These are phyloP conservation scores for Xylaria sp. DNA, from an alignment of 495 filamentous ascomycete genomes.

Conservation along the genomic window DNA sequence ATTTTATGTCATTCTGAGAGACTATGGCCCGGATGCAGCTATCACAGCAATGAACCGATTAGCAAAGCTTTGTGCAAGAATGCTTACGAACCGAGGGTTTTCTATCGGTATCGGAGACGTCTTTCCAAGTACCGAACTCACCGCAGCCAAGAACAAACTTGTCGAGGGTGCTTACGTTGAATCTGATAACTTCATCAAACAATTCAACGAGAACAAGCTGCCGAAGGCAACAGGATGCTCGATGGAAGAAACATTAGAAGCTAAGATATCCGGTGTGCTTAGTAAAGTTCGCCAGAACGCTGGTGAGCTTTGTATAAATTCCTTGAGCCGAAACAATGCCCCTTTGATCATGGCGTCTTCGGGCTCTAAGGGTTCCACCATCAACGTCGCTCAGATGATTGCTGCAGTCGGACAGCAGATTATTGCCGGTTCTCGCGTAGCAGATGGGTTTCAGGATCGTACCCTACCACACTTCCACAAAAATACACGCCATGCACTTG, in stretches of 20 bases:
- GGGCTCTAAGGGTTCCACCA: slow-evolving; percentile 92
- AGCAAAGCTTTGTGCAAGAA: slow-evolving; percentile 86
- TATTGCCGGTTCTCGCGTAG: slow-evolving; percentile 90
- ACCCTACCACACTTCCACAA: slow-evolving; percentile 96
- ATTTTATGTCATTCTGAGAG: slow-evolving; percentile 94
- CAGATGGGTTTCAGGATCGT: slow-evolving; percentile 95
- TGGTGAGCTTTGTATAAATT: slow-evolving; percentile 87
- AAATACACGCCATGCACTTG: slow-evolving; percentile 84
- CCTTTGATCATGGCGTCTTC: slow-evolving; percentile 97
- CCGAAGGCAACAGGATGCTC: slow-evolving; percentile 87
- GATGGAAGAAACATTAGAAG: slow-evolving; percentile 91
- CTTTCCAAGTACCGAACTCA: slow-evolving; percentile 74
- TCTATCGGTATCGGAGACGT: slow-evolving; percentile 97
- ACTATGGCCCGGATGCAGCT: slow-evolving; percentile 89
- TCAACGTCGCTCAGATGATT: slow-evolving; percentile 99
- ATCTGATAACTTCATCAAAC: slow-evolving; percentile 84
- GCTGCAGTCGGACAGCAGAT: slow-evolving; percentile 97
- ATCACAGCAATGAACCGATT: slow-evolving; percentile 93
- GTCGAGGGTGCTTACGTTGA: slow-evolving; percentile 79
- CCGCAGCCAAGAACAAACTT: slow-evolving; percentile 72
- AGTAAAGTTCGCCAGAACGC: slow-evolving; percentile 88
- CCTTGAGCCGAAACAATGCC: slow-evolving; percentile 89
- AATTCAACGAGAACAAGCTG: slow-evolving; percentile 78
- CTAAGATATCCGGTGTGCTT: slow-evolving; percentile 86
- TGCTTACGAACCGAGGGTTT: slow-evolving; percentile 89